phyloP scores from a whole-genome alignment of 257 asterid species.

The Marsdenia floribunda region DNA sequence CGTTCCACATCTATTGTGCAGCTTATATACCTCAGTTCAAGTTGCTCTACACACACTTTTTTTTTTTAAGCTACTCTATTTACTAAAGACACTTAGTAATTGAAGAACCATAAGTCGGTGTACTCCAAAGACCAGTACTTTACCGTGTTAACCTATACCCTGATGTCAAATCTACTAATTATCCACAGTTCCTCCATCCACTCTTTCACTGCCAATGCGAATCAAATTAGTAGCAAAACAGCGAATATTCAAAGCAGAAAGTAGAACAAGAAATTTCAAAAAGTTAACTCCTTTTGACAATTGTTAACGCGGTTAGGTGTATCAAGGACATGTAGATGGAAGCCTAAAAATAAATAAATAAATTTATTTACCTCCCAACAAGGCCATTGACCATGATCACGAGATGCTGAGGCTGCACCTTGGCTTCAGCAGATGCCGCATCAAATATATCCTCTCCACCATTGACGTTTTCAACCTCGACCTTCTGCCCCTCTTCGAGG shows the following conservation, averaged over 20 bases:
- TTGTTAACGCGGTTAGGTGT: neutral
- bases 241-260: neutral
- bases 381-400: slow-evolving; percentile 15
- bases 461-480: slow-evolving; percentile 48
- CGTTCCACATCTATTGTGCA: neutral
- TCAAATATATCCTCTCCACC: slow-evolving; percentile 75
- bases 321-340: neutral
- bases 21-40: neutral
- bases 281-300: neutral
- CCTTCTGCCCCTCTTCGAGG: slow-evolving; percentile 41
- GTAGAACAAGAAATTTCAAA: neutral
- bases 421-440: slow-evolving; percentile 42
- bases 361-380: slow-evolving; percentile 1
- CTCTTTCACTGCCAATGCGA: neutral
- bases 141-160: neutral
- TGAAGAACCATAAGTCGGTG: neutral
- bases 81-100: neutral
- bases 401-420: slow-evolving; percentile 11
- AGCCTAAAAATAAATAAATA: neutral
- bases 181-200: neutral
- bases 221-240: neutral
- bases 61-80: neutral
- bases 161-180: neutral
- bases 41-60: neutral
- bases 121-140: neutral